Percentiles rank a stretch among this genome's conserved stretches.
These are phyloP conservation scores for Blastobotrys elegans DNA, from an alignment of 1,139 yeast genomes.

Conservation along the genomic window DNA sequence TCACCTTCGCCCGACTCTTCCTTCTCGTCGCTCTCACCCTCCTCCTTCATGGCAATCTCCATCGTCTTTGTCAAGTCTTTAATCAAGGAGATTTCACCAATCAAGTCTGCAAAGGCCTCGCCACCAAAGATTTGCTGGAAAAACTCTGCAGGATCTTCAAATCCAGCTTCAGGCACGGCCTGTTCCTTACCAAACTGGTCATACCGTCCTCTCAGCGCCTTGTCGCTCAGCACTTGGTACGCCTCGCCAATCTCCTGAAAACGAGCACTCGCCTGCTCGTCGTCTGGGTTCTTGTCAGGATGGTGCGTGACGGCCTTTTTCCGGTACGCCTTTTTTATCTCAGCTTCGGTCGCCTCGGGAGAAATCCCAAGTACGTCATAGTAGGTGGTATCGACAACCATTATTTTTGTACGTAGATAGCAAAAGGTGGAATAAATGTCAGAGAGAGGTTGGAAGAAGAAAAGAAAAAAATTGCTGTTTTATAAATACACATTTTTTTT, in stretches of 20 bases:
- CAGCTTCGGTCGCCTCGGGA: conserved; percentile 70
- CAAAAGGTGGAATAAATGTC: no score
- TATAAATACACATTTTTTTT: no score
- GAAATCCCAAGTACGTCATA: conserved; percentile 71
- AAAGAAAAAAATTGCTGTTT: no score
- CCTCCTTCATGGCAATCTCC: conserved; percentile 68
- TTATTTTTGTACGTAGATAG: no score
- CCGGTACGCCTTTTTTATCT: conserved; percentile 90
- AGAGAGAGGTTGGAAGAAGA: no score
- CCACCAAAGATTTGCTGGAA: conserved; percentile 91
- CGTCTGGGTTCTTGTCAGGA: conserved; percentile 93
- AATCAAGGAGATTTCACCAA: conserved; percentile 85
- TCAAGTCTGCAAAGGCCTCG: conserved; percentile 77
- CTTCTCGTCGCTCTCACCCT: conserved; percentile 50
- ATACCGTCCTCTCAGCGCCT: conserved; percentile 64
- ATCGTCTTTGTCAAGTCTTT: conserved; percentile 73
- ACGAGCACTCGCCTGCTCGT: conserved; percentile 67
- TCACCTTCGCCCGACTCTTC: neutral
- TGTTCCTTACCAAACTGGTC: conserved; percentile 84
- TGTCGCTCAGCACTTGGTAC: conserved; percentile 58
- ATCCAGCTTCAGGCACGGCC: conserved; percentile 76
- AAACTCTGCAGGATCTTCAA: conserved; percentile 85
- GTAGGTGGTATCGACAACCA: conserved; percentile 93
- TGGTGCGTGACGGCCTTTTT: conserved; percentile 84
- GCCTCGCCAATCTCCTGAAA: conserved; percentile 45